These are phyloP conservation scores for Plicaturopsis crispa DNA, from an alignment of 768 basidiomycete species.

Conservation along the genomic window DNA sequence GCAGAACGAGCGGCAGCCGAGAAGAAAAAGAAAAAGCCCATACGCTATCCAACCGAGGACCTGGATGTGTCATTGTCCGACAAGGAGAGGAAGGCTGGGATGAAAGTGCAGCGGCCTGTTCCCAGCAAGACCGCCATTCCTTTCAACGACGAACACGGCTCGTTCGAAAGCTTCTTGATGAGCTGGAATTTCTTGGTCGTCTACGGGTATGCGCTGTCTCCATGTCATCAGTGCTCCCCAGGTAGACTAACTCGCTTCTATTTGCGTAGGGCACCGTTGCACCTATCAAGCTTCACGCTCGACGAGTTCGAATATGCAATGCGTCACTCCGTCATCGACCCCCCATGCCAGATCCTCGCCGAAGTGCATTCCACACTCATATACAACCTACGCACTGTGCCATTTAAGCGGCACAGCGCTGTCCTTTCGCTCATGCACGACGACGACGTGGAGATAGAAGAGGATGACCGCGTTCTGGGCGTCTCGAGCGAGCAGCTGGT, in stretches of 20 bases:
- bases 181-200: conserved; percentile 92
- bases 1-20: conserved; percentile 65
- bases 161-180: conserved; percentile 85
- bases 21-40: conserved; percentile 82
- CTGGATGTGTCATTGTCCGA: conserved; percentile 74
- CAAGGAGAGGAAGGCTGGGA: conserved; percentile 77
- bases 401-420: conserved; percentile 70
- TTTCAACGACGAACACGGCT: conserved; percentile 52
- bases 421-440: conserved; percentile 51
- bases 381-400: conserved; percentile 80
- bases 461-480: conserved; percentile 40
- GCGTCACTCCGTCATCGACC: conserved; percentile 63
- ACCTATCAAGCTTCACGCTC: conserved; percentile 81
- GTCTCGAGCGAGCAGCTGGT: conserved; percentile 57
- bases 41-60: conserved; percentile 92
- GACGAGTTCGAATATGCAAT: conserved; percentile 91
- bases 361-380: conserved; percentile 89
- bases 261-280: conserved; percentile 65
- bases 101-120: conserved; percentile 57
- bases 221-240: no score
- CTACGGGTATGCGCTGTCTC: conserved; percentile 65
- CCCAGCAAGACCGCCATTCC: conserved; percentile 58
- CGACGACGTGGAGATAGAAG: conserved; percentile 29
- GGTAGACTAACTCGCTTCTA: conserved; percentile 8
- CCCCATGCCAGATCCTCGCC: conserved; percentile 68